These are phyloP conservation scores for Pinus taeda DNA, from an alignment of 75 land plant species.

Conservation along the genomic window DNA sequence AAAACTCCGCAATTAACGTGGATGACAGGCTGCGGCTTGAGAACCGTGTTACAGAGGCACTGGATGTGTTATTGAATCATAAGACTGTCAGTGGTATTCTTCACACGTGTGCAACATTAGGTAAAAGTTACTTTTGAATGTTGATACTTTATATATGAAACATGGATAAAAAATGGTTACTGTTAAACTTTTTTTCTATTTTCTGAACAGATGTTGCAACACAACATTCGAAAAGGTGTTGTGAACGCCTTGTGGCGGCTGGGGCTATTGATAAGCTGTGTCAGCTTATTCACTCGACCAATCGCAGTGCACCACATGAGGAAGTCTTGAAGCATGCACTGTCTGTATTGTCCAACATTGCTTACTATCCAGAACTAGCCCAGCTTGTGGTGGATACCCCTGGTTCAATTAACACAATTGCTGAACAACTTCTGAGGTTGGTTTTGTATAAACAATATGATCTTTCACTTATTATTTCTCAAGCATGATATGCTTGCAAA, in stretches of 20 bases:
- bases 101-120: constrained; percentile 76
- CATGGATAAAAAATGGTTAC: neutral
- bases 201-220: constrained; percentile 70
- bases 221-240: constrained; percentile 72
- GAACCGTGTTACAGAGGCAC: constrained; percentile 67
- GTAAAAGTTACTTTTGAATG: constrained; percentile 24
- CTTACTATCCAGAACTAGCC: constrained; percentile 54
- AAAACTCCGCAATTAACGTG: constrained; percentile 63
- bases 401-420: constrained; percentile 44
- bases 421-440: constrained; percentile 61
- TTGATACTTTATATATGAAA: neutral
- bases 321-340: constrained; percentile 78
- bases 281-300: constrained; percentile 50
- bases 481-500: too few relatives aligned
- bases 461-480: too few relatives aligned
- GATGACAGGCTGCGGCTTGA: constrained; percentile 63
- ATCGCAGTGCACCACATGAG: constrained; percentile 80
- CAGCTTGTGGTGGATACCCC: constrained; percentile 34
- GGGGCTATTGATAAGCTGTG: constrained; percentile 68
- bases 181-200: neutral
- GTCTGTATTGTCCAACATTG: constrained; percentile 80
- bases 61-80: constrained; percentile 56
- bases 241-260: constrained; percentile 73
- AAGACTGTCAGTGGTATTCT: constrained; percentile 76
- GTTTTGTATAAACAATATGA: too few relatives aligned